Evolutionary conservation across 192 early-diverging fungal species (phyloP).

Genomic region (Tieghemiomyces parasiticus): DNA sequence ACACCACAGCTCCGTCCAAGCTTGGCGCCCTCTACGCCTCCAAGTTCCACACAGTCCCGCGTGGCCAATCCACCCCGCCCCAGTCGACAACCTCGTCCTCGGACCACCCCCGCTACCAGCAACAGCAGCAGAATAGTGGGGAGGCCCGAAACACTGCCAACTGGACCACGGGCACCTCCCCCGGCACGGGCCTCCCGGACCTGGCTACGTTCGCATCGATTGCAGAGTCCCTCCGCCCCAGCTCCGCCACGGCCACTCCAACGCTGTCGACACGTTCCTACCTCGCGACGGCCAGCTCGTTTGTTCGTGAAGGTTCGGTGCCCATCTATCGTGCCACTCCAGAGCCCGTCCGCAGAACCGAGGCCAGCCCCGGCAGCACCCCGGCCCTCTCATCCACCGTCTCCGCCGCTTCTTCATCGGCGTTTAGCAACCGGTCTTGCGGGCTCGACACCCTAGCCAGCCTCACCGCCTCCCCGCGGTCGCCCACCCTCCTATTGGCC

Average conservation of each 20-base stretch:
- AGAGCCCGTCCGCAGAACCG: background rate
- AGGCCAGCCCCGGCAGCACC: background rate
- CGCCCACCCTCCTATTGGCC: background rate
- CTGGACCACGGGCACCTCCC: background rate
- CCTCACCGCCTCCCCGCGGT: slow-evolving; percentile 6
- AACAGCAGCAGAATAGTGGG: background rate
- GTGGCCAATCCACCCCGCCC: no score
- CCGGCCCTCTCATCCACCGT: background rate
- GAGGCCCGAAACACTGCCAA: background rate
- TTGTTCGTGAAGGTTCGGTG: background rate
- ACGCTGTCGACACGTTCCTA: background rate
- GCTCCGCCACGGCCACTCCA: background rate
- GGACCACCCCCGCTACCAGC: no score
- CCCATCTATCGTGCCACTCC: background rate
- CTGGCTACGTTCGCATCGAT: background rate
- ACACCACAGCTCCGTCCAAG: background rate
- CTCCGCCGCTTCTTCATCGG: slow-evolving; percentile 2
- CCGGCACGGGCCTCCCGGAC: slow-evolving; percentile 2
- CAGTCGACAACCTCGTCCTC: background rate
- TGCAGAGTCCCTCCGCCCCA: background rate
- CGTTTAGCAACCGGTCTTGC: background rate
- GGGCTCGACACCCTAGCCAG: slow-evolving; percentile 1
- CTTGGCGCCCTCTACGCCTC: no score
- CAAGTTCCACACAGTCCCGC: no score
- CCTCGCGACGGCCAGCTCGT: background rate